Conservation (phyloP, 2,329 filamentous ascomycete species). For the Neofusicoccum sp. region DNA sequence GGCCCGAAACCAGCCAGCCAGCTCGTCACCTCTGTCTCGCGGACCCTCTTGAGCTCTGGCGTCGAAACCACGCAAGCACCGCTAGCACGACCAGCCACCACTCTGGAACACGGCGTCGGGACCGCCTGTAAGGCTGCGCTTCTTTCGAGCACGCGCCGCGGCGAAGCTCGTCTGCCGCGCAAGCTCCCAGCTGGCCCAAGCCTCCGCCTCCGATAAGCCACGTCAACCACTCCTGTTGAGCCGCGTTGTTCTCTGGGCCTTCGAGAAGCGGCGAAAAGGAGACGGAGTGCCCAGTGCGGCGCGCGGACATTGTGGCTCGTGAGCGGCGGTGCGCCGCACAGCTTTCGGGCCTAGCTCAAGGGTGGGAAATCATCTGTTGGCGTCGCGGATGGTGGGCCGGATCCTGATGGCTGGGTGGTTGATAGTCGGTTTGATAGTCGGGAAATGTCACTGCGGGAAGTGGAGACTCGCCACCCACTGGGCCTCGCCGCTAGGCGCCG, state of each 20-base stretch:
- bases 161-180: neutral
- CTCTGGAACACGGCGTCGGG: conserved; percentile 9
- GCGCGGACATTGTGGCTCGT: neutral
- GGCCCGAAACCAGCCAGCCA: neutral
- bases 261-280: conserved; percentile 11
- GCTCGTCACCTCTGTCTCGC: neutral
- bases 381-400: neutral
- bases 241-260: conserved; percentile 9
- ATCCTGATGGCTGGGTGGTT: conserved; percentile 5
- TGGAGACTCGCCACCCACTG: neutral
- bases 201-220: conserved; percentile 8
- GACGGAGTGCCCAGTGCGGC: conserved; percentile 3
- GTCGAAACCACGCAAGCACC: neutral
- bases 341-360: conserved; percentile 8
- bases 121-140: conserved; percentile 17
- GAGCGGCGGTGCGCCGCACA: conserved; percentile 12
- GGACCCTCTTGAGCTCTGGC: conserved; percentile 1
- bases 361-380: conserved; percentile 7
- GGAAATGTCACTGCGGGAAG: conserved; percentile 15
- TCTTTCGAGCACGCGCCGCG: conserved; percentile 3
- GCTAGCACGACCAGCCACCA: neutral
- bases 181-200: conserved; percentile 1
- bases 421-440: neutral
- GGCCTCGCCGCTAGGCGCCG: neutral
- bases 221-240: conserved; percentile 12